Conservation (phyloP, 768 basidiomycete genomes). For the Russula compacta region DNA sequence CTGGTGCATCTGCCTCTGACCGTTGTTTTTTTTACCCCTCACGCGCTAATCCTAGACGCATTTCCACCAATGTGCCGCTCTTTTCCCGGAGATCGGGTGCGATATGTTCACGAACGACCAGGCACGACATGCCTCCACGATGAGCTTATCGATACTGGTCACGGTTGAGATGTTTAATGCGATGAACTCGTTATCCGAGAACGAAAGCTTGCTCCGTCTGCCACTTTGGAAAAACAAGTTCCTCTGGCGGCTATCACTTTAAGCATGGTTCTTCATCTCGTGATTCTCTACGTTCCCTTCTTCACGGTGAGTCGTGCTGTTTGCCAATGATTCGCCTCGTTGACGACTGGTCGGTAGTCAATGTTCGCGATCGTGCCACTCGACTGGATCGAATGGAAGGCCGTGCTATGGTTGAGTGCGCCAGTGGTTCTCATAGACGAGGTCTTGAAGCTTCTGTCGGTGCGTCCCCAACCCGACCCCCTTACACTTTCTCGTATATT, state of each 20-base stretch:
- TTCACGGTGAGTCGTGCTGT: slow-evolving; percentile 58
- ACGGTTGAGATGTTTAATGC: slow-evolving; percentile 97
- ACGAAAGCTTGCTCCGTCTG: slow-evolving; percentile 81
- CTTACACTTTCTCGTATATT: slow-evolving; percentile 8
- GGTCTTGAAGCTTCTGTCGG: slow-evolving; percentile 74
- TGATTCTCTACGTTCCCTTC: slow-evolving; percentile 96
- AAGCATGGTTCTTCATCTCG: slow-evolving; percentile 89
- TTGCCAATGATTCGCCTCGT: not conserved
- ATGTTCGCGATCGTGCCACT: slow-evolving; percentile 90
- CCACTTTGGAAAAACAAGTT: slow-evolving; percentile 94
- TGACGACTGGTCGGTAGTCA: slow-evolving; percentile 34
- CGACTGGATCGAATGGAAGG: slow-evolving; percentile 93
- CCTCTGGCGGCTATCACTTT: slow-evolving; percentile 79
- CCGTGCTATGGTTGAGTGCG: slow-evolving; percentile 77
- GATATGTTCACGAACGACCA: slow-evolving; percentile 89
- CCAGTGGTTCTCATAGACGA: slow-evolving; percentile 91
- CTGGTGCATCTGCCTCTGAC: not conserved
- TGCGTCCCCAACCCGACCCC: slow-evolving; percentile 29
- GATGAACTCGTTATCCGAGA: slow-evolving; percentile 97
- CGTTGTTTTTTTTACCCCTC: not conserved
- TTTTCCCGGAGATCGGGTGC: slow-evolving; percentile 89
- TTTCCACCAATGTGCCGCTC: slow-evolving; percentile 82
- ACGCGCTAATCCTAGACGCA: slow-evolving; percentile 87
- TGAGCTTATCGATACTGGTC: slow-evolving; percentile 93
- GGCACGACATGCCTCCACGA: slow-evolving; percentile 84